A percentile compares a stretch with the other conserved stretches of the same genome.
phyloP scores from a whole-genome alignment of 106 monocot genomes.

The Dendrobium huoshanense region DNA sequence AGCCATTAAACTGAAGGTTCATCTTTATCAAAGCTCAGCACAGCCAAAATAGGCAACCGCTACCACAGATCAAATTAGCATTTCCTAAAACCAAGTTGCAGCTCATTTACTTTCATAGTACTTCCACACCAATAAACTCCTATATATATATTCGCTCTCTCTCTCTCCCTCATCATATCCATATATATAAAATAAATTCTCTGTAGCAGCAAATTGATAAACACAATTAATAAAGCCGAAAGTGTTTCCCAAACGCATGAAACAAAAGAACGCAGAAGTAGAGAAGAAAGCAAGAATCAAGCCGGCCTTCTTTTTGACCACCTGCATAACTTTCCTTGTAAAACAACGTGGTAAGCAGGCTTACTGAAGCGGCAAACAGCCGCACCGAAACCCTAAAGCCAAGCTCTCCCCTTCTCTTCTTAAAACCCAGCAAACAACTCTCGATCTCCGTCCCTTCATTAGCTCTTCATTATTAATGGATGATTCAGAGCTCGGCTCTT shows the following conservation, averaged over 20 bases:
- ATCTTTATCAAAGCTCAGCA: too few species aligned
- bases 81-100: neutral
- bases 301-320: slow-evolving; percentile 5
- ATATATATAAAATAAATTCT: too few species aligned
- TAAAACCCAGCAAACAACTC: neutral
- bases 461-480: neutral
- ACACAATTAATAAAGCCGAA: neutral
- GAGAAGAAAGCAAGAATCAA: slow-evolving; percentile 2
- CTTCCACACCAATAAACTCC: neutral
- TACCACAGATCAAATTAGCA: neutral
- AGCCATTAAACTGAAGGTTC: too few species aligned
- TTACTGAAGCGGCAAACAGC: neutral
- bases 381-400: neutral
- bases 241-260: neutral
- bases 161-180: too few species aligned
- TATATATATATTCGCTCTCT: too few species aligned
- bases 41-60: neutral
- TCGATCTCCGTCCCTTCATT: neutral
- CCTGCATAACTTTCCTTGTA: slow-evolving; percentile 3
- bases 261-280: neutral
- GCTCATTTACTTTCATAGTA: neutral
- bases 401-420: neutral
- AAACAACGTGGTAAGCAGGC: neutral
- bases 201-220: neutral
- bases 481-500: neutral